These are phyloP conservation scores for Tylopilus cervinicoccineus DNA, from an alignment of 768 basidiomycete species.

Conservation along the genomic window DNA sequence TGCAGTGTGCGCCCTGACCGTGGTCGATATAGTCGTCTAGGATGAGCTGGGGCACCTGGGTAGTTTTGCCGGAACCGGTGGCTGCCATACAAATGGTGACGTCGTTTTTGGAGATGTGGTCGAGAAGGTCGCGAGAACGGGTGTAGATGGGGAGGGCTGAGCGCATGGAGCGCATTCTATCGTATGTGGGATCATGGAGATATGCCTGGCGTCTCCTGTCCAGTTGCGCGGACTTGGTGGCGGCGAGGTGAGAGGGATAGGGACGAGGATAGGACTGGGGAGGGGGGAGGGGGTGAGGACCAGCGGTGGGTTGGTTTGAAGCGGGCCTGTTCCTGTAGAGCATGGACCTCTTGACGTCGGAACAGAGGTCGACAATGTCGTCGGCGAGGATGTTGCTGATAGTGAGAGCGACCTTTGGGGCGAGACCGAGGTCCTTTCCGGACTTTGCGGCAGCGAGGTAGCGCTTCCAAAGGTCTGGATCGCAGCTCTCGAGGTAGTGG, in stretches of 20 bases:
- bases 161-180: constrained; percentile 65
- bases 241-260: constrained; percentile 29
- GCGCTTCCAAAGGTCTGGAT: constrained; percentile 71
- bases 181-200: constrained; percentile 53
- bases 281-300: not conserved
- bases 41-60: constrained; percentile 90
- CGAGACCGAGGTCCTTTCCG: constrained; percentile 67
- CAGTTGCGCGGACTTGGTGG: constrained; percentile 58
- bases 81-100: constrained; percentile 89
- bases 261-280: constrained; percentile 23
- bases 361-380: constrained; percentile 65
- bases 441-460: constrained; percentile 59
- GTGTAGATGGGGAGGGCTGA: constrained; percentile 71
- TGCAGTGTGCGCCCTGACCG: constrained; percentile 81
- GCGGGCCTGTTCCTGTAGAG: constrained; percentile 66
- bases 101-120: constrained; percentile 69
- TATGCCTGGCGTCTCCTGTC: constrained; percentile 53
- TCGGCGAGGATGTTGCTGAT: constrained; percentile 63
- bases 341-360: constrained; percentile 57
- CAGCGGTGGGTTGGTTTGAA: constrained; percentile 10
- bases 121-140: constrained; percentile 60
- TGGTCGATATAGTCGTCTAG: constrained; percentile 77
- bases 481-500: constrained; percentile 82
- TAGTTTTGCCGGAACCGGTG: constrained; percentile 92
- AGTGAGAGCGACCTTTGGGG: constrained; percentile 62